A percentile compares a stretch with the other conserved stretches of the same genome.
Conservation (phyloP, 192 early-diverging fungal species). For the Coemansia sp. region DNA sequence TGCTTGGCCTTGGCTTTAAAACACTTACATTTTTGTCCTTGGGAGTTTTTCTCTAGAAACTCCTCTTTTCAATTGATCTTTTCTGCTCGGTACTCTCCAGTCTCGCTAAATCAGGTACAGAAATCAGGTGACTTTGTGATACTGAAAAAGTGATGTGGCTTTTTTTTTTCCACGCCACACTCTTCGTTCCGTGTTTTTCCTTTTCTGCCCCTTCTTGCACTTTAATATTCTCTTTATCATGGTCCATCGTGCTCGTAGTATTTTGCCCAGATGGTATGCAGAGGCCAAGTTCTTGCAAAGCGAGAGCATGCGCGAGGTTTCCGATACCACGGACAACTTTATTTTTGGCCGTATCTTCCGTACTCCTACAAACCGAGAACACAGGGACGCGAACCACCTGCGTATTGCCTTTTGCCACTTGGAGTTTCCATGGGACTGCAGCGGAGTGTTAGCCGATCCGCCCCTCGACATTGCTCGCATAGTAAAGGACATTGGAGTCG, state of each 20-base stretch:
- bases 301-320: conserved; percentile 7
- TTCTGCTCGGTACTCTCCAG: too few species aligned
- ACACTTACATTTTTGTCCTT: background rate
- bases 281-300: conserved; percentile 26
- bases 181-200: background rate
- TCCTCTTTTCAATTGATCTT: too few species aligned
- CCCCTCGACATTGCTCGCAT: conserved; percentile 21
- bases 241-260: conserved; percentile 12
- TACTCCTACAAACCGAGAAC: conserved; percentile 18
- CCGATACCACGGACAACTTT: conserved; percentile 20
- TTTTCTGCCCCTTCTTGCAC: background rate
- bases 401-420: conserved; percentile 31
- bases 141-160: too few species aligned
- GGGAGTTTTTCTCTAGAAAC: too few species aligned
- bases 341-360: conserved; percentile 28
- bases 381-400: conserved; percentile 31
- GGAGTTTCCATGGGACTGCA: conserved; percentile 38
- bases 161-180: too few species aligned
- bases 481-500: background rate
- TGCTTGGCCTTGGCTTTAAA: background rate
- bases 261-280: conserved; percentile 31
- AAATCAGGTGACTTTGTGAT: too few species aligned
- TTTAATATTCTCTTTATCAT: conserved; percentile 8
- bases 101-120: too few species aligned
- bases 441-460: conserved; percentile 21